A percentile compares a stretch with the other conserved stretches of the same genome.
phyloP scores from a whole-genome alignment of 305 asterid genomes.

The Salvia sclarea region DNA sequence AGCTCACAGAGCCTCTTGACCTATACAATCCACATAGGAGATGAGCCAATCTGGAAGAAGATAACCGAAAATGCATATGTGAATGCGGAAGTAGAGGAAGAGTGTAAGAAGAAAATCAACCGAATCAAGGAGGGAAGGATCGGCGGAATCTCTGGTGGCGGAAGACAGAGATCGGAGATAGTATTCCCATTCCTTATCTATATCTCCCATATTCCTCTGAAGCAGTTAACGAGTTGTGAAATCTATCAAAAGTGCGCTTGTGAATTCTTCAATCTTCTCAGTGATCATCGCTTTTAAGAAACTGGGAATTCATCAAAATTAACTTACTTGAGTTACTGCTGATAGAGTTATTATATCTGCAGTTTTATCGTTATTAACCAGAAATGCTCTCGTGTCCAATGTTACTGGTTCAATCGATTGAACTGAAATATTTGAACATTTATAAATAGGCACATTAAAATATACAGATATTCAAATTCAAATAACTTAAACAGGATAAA shows the following conservation, averaged over 20 bases:
- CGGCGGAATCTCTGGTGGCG: conserved; percentile 73
- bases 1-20: conserved; percentile 69
- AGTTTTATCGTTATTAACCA: too few relatives aligned
- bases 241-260: neutral
- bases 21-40: conserved; percentile 40
- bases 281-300: neutral
- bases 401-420: too few relatives aligned
- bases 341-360: too few relatives aligned
- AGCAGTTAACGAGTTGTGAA: neutral
- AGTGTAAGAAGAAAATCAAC: conserved; percentile 34
- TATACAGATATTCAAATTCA: too few relatives aligned
- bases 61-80: too few relatives aligned
- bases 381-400: too few relatives aligned
- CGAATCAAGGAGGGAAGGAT: conserved; percentile 69
- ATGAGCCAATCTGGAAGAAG: conserved; percentile 10
- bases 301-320: neutral
- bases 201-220: conserved; percentile 48
- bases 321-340: too few relatives aligned
- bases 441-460: too few relatives aligned
- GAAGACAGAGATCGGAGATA: conserved; percentile 76
- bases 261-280: neutral
- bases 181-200: conserved; percentile 67
- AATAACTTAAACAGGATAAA: too few relatives aligned
- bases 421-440: too few relatives aligned
- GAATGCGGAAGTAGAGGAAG: neutral